Evolutionary conservation across 768 basidiomycete species (phyloP).

Genomic region (Crassisporium funariophilum): DNA sequence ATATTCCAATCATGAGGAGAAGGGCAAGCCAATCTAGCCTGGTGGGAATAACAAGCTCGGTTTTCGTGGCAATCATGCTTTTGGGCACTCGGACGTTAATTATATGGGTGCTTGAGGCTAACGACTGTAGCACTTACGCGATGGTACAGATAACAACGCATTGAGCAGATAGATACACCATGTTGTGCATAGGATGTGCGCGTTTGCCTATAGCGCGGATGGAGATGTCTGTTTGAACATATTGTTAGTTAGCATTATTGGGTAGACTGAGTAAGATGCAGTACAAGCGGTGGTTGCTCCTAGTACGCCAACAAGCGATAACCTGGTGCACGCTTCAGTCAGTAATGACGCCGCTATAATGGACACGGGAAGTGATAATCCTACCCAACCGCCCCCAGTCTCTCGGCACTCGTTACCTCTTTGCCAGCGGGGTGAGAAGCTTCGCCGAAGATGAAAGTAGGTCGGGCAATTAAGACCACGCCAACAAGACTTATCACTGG

Average conservation of each 20-base stretch:
- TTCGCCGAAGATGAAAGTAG: constrained; percentile 68
- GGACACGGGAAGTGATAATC: not conserved
- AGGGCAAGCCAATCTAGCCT: constrained; percentile 46
- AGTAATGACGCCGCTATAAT: not conserved
- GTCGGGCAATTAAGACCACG: constrained; percentile 81
- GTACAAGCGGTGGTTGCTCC: constrained; percentile 70
- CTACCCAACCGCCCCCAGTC: constrained; percentile 47
- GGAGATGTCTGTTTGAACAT: constrained; percentile 43
- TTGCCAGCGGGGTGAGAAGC: constrained; percentile 17
- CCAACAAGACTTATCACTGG: constrained; percentile 69
- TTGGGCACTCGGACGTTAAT: no score
- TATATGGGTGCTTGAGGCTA: no score
- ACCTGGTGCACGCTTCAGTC: constrained; percentile 33
- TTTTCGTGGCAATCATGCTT: constrained; percentile 47
- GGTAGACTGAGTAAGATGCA: not conserved
- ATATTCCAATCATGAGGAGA: constrained; percentile 51
- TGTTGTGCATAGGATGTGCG: constrained; percentile 73
- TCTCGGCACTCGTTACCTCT: constrained; percentile 33
- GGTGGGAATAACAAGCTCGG: constrained; percentile 49
- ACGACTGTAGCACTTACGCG: no score
- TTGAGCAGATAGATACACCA: constrained; percentile 65
- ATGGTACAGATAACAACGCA: constrained; percentile 45
- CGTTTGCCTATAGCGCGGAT: constrained; percentile 72
- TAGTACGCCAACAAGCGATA: constrained; percentile 63
- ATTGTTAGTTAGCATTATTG: not conserved